A percentile compares a stretch with the other conserved stretches of the same genome.
These are phyloP conservation scores for Babesia caballi DNA, from an alignment of 169 alveolate genomes.

Conservation along the genomic window DNA sequence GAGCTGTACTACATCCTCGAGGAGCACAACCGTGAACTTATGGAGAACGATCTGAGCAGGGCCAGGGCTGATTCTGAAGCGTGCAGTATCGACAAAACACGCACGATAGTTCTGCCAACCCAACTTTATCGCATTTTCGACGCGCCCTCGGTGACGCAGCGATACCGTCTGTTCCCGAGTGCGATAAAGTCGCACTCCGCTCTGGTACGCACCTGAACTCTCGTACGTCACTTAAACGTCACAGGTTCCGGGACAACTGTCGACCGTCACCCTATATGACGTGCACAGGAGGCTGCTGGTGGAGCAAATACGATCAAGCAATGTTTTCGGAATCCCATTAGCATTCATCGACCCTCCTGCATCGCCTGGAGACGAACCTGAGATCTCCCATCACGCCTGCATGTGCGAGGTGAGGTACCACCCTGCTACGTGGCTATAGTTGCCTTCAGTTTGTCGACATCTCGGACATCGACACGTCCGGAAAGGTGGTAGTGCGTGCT, in stretches of 20 bases:
- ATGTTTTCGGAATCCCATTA: conserved; percentile 41
- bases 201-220: conserved; percentile 11
- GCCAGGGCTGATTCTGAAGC: neutral
- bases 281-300: conserved; percentile 31
- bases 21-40: conserved; percentile 52
- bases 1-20: conserved; percentile 58
- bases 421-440: neutral
- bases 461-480: conserved; percentile 41
- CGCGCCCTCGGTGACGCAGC: conserved; percentile 9
- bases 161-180: conserved; percentile 39
- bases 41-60: conserved; percentile 22
- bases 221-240: neutral
- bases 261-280: conserved; percentile 37
- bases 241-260: conserved; percentile 59
- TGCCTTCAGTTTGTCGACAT: conserved; percentile 45
- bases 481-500: conserved; percentile 41
- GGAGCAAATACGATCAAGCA: conserved; percentile 28
- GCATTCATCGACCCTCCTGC: conserved; percentile 28
- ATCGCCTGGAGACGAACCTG: conserved; percentile 16
- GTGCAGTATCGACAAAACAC: neutral
- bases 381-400: conserved; percentile 25
- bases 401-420: conserved; percentile 51
- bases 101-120: conserved; percentile 34
- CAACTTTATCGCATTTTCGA: conserved; percentile 28
- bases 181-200: conserved; percentile 39